A percentile compares a stretch with the other conserved stretches of the same genome.
Conservation (phyloP, 352 stramenopile species). For the Phytophthora chlamydospora region DNA sequence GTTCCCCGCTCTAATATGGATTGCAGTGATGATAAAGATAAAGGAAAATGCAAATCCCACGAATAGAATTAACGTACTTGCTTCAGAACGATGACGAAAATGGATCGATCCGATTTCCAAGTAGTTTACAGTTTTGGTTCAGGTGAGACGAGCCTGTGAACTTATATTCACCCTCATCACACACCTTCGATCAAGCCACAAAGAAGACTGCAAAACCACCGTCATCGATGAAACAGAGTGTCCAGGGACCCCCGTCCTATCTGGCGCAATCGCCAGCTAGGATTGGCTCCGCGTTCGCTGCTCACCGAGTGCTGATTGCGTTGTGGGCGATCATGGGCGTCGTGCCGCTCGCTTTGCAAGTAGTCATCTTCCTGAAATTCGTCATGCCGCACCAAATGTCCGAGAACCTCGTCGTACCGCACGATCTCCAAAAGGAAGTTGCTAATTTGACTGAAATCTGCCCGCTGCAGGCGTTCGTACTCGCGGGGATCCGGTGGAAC, state of each 20-base stretch:
- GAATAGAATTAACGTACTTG: too few relatives aligned
- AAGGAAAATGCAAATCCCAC: too few relatives aligned
- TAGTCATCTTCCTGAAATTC: slow-evolving; percentile 23
- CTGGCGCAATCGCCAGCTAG: neutral
- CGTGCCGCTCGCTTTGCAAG: slow-evolving; percentile 14
- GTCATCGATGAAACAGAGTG: neutral
- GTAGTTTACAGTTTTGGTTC: too few relatives aligned
- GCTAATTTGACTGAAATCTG: slow-evolving; percentile 13
- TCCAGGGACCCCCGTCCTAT: neutral
- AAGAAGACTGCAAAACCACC: neutral
- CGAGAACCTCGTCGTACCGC: slow-evolving; percentile 8
- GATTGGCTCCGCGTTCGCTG: neutral
- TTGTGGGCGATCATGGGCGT: slow-evolving; percentile 10
- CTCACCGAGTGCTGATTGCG: neutral
- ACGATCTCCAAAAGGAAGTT: neutral
- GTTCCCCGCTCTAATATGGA: too few relatives aligned
- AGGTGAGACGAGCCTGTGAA: too few relatives aligned
- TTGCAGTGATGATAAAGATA: too few relatives aligned
- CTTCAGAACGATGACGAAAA: too few relatives aligned
- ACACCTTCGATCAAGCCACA: too few relatives aligned
- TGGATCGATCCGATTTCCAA: too few relatives aligned
- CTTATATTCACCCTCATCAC: too few relatives aligned
- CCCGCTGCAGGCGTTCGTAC: slow-evolving; percentile 18
- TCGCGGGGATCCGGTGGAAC: slow-evolving; percentile 30
- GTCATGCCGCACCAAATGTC: slow-evolving; percentile 26